phyloP scores from a whole-genome alignment of 108 stramenopile genomes.

The Craspedostauros australis region DNA sequence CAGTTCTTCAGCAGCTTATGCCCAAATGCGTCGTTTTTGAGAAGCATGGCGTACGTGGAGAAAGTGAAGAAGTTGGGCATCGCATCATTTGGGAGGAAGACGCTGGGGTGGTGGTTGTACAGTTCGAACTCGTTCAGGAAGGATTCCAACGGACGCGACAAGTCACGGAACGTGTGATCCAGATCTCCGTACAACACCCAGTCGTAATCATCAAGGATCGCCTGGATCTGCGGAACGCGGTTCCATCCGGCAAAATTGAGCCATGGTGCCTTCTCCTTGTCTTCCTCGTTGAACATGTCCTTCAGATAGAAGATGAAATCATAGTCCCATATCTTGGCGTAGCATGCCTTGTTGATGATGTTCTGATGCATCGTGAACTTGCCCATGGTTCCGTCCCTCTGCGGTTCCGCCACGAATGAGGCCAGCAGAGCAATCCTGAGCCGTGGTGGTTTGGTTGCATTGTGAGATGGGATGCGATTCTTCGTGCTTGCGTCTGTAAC shows the following conservation, averaged over 20 bases:
- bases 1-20: neutral
- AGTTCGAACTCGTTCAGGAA: neutral
- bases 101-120: no score
- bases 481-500: no score
- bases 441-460: no score
- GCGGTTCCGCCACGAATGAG: no score
- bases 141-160: neutral
- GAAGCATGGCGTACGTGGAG: neutral
- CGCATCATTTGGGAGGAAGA: no score
- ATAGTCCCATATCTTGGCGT: conserved; percentile 1
- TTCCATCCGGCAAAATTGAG: neutral
- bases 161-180: neutral
- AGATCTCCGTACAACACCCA: neutral
- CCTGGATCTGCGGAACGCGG: neutral
- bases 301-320: neutral
- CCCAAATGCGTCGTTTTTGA: neutral
- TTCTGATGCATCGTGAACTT: no score
- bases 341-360: no score
- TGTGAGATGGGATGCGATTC: no score
- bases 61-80: no score
- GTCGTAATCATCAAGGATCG: neutral
- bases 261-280: neutral
- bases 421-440: no score
- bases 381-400: no score
- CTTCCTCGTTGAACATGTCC: neutral